Conservation (phyloP, 2,329 filamentous ascomycete species). For the Penicillium occitanis region DNA sequence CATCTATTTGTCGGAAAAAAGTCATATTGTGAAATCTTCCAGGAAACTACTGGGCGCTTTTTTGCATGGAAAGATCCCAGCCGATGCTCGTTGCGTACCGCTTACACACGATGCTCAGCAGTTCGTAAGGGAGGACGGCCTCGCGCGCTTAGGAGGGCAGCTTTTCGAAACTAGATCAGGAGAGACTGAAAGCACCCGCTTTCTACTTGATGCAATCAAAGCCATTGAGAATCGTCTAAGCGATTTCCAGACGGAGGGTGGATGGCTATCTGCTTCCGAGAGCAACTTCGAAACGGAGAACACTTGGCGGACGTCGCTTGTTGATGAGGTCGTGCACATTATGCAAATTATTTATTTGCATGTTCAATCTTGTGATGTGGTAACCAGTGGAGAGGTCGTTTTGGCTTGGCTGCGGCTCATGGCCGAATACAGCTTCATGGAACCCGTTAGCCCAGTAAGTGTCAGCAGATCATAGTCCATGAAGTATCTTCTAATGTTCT, state of each 20-base stretch:
- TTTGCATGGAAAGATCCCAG: constrained; percentile 29
- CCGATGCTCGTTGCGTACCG: constrained; percentile 20
- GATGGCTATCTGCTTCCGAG: constrained; percentile 50
- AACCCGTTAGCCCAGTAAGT: constrained; percentile 59
- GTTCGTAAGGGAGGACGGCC: constrained; percentile 19
- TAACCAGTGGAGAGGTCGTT: constrained; percentile 60
- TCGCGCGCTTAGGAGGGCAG: constrained; percentile 31
- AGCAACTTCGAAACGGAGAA: constrained; percentile 59
- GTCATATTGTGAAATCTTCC: constrained; percentile 64
- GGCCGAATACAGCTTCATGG: constrained; percentile 67
- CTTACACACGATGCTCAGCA: constrained; percentile 22
- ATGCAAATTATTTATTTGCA: constrained; percentile 72
- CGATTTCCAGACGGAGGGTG: constrained; percentile 35
- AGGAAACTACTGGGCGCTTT: constrained; percentile 48
- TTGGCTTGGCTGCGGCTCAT: constrained; percentile 75
- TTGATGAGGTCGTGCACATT: constrained; percentile 71
- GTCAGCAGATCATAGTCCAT: constrained; percentile 19
- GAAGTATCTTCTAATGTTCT: constrained; percentile 24
- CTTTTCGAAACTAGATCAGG: constrained; percentile 34
- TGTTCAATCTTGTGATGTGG: constrained; percentile 58
- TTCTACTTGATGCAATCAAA: constrained; percentile 36
- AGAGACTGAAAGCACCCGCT: constrained; percentile 29
- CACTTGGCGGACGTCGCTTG: constrained; percentile 62
- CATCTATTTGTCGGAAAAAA: constrained; percentile 70
- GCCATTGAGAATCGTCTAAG: constrained; percentile 36